Percentiles rank a stretch among this genome's conserved stretches.
Evolutionary conservation across 768 basidiomycete species (phyloP).

Genomic region (Mycena alexandri): DNA sequence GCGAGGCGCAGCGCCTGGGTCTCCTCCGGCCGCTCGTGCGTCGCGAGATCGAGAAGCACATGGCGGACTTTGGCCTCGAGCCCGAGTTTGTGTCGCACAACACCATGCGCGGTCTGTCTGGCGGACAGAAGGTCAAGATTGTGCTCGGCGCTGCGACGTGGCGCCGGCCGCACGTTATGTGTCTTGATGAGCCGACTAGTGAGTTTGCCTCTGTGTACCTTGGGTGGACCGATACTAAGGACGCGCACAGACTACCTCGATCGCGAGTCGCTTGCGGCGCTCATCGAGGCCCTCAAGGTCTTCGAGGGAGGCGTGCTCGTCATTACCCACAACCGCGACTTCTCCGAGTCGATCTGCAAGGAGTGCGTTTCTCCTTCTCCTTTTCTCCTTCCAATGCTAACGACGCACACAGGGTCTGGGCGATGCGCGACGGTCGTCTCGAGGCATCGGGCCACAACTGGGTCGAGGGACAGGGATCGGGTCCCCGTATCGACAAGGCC

Average conservation of each 20-base stretch:
- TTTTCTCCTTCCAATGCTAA: slow-evolving; percentile 5
- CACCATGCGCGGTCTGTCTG: slow-evolving; percentile 98
- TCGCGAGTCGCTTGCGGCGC: slow-evolving; percentile 98
- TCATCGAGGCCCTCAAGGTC: slow-evolving; percentile 97
- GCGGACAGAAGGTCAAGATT: slow-evolving; percentile 99
- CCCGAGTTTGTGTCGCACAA: slow-evolving; percentile 99
- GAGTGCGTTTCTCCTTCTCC: slow-evolving; percentile 60
- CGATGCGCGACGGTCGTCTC: slow-evolving; percentile 96
- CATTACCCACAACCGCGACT: slow-evolving; percentile 98
- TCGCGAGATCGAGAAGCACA: slow-evolving; percentile 99
- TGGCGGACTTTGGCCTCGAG: slow-evolving; percentile 99
- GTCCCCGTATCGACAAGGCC: slow-evolving; percentile 94
- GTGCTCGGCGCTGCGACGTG: slow-evolving; percentile 98
- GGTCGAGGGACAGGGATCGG: slow-evolving; percentile 98
- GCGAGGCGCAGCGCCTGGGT: slow-evolving; percentile 97
- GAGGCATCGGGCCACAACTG: slow-evolving; percentile 99
- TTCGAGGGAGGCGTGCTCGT: slow-evolving; percentile 99
- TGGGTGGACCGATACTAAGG: slow-evolving; percentile 21
- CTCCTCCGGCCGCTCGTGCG: slow-evolving; percentile 96
- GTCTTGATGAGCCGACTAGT: slow-evolving; percentile 97
- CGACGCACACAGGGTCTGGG: slow-evolving; percentile 79
- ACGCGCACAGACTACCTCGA: slow-evolving; percentile 88
- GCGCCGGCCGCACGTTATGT: slow-evolving; percentile 98
- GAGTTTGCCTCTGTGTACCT: slow-evolving; percentile 42
- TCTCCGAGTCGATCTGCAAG: slow-evolving; percentile 97